Evolutionary conservation across 73 alveolate species (phyloP).

Genomic region (Blepharisma stoltei): DNA sequence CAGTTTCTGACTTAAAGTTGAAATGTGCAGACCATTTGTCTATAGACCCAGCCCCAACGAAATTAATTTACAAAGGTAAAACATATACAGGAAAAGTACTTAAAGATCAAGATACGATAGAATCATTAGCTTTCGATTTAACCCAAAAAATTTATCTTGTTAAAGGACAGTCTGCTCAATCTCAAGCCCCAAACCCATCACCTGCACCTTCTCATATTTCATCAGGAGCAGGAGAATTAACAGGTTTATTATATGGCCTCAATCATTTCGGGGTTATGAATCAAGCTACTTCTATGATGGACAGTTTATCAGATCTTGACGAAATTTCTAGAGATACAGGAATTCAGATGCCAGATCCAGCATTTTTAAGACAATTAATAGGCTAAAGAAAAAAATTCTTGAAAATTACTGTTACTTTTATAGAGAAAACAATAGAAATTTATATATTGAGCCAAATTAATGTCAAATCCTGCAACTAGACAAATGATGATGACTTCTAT

Average conservation of each 20-base stretch:
- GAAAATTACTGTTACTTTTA: too few species aligned
- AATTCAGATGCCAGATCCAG: too few species aligned
- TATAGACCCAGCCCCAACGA: neutral
- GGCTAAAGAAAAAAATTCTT: too few species aligned
- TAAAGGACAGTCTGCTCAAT: conserved; percentile 39
- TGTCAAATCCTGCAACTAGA: conserved; percentile 61
- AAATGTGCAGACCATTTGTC: neutral
- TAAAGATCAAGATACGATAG: conserved; percentile 43
- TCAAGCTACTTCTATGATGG: conserved; percentile 39
- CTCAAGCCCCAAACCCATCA: conserved; percentile 24
- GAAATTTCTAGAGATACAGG: too few species aligned
- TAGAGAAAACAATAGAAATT: too few species aligned
- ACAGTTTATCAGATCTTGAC: conserved; percentile 33
- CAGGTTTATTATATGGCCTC: conserved; percentile 29
- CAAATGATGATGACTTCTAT: conserved; percentile 51
- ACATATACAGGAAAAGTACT: conserved; percentile 56
- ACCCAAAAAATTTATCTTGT: conserved; percentile 54
- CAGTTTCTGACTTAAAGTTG: neutral
- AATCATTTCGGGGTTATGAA: conserved; percentile 42
- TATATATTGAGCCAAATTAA: too few species aligned
- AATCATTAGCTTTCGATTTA: conserved; percentile 43
- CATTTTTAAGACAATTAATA: too few species aligned
- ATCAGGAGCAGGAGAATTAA: conserved; percentile 35
- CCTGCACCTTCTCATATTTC: conserved; percentile 32
- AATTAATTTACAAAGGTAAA: conserved; percentile 51